Conservation (phyloP, 192 early-diverging fungal species). For the Piromyces sp. region DNA sequence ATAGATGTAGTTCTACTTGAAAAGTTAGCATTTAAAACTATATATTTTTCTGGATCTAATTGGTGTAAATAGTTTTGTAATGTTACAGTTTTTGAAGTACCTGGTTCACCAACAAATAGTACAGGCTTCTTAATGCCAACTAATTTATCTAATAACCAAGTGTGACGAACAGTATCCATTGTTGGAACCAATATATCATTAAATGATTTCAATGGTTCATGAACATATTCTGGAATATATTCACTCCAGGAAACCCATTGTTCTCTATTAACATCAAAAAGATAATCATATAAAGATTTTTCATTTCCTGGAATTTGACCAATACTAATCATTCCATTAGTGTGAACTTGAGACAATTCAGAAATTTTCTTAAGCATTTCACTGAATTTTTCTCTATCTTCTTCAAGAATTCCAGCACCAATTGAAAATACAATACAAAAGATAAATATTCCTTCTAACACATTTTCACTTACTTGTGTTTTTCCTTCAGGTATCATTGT, state of each 20-base stretch:
- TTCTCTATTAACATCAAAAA: constrained; percentile 27
- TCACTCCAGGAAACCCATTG: constrained; percentile 35
- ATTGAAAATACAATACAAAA: constrained; percentile 35
- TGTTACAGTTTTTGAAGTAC: constrained; percentile 42
- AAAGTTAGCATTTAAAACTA: constrained; percentile 38
- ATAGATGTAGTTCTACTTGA: constrained; percentile 34
- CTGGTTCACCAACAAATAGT: constrained; percentile 39
- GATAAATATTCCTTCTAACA: constrained; percentile 34
- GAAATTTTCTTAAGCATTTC: constrained; percentile 38
- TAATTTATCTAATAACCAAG: constrained; percentile 33
- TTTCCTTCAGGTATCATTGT: constrained; percentile 29
- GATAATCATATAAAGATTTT: constrained; percentile 33
- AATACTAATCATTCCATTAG: constrained; percentile 13
- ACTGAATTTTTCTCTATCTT: constrained; percentile 34
- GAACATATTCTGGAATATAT: constrained; percentile 35
- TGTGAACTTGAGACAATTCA: constrained; percentile 30
- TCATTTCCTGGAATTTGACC: constrained; percentile 41
- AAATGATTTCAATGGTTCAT: constrained; percentile 20
- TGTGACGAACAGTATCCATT: constrained; percentile 35
- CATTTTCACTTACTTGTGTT: constrained; percentile 13
- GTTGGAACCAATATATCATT: constrained; percentile 42
- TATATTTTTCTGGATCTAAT: constrained; percentile 27
- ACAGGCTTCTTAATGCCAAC: constrained; percentile 29
- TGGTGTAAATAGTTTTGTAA: constrained; percentile 28
- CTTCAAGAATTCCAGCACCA: constrained; percentile 31